phyloP scores from a whole-genome alignment of 345 rosid species.

The Euphorbia lathyris region DNA sequence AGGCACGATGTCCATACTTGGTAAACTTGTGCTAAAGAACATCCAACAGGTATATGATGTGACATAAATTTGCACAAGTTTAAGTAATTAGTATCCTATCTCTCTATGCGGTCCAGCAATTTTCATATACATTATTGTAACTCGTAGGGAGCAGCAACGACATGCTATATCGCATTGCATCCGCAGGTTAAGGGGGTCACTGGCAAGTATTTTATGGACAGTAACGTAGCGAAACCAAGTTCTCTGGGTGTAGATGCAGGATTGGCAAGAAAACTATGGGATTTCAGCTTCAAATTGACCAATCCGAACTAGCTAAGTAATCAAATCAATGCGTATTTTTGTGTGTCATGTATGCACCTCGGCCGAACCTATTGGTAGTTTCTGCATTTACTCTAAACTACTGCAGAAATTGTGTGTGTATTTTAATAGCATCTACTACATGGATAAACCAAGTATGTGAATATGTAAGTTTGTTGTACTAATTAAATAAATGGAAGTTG shows the following conservation, averaged over 20 bases:
- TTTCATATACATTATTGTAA: not conserved
- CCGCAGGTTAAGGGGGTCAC: conserved; percentile 53
- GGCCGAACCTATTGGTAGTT: too few relatives aligned
- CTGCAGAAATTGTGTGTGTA: too few relatives aligned
- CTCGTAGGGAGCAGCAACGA: conserved; percentile 84
- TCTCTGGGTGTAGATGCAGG: conserved; percentile 43
- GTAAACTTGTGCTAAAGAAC: conserved; percentile 41
- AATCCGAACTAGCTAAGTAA: not conserved
- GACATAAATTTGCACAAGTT: not conserved
- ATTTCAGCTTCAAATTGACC: conserved; percentile 37
- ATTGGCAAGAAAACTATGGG: conserved; percentile 50
- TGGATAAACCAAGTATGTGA: too few relatives aligned
- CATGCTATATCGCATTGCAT: conserved; percentile 67
- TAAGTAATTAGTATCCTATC: not conserved
- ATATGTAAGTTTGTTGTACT: too few relatives aligned
- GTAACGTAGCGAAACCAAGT: conserved; percentile 41
- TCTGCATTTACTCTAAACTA: too few relatives aligned
- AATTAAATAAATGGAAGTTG: too few relatives aligned
- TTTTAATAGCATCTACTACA: too few relatives aligned
- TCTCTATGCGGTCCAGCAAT: too few relatives aligned
- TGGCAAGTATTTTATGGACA: conserved; percentile 52
- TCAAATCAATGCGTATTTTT: too few relatives aligned
- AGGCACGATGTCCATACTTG: conserved; percentile 37
- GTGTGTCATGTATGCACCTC: too few relatives aligned
- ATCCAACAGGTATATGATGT: conserved; percentile 42